Evolutionary conservation across 1,284 basidiomycete species (phyloP).

Genomic region (Papiliotrema terrestris): DNA sequence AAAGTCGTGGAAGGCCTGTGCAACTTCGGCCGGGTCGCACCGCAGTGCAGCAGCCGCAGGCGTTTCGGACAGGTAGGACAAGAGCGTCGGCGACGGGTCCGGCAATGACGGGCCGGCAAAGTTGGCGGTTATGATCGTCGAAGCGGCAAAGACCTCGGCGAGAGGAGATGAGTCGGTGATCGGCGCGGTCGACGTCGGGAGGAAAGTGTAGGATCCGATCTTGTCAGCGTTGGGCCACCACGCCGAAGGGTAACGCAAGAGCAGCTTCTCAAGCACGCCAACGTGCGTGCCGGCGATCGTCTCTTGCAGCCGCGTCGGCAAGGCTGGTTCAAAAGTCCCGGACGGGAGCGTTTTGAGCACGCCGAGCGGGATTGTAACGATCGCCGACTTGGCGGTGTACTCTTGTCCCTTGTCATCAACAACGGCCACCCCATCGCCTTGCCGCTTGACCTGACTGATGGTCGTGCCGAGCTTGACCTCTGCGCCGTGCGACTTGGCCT

Average conservation of each 20-base stretch:
- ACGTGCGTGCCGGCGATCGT: slow-evolving; percentile 46
- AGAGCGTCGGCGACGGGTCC: slow-evolving; percentile 40
- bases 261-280: slow-evolving; percentile 52
- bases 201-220: slow-evolving; percentile 48
- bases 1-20: slow-evolving; percentile 43
- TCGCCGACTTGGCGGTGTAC: slow-evolving; percentile 39
- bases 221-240: slow-evolving; percentile 51
- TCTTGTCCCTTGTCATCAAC: slow-evolving; percentile 29
- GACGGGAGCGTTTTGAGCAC: slow-evolving; percentile 42
- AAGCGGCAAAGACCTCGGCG: slow-evolving; percentile 36
- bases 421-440: slow-evolving; percentile 22
- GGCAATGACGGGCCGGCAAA: slow-evolving; percentile 39
- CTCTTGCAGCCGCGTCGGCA: slow-evolving; percentile 32
- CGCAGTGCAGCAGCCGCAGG: slow-evolving; percentile 35
- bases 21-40: slow-evolving; percentile 31
- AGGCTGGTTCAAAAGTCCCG: slow-evolving; percentile 40
- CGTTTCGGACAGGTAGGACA: slow-evolving; percentile 50
- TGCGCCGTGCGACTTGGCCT: slow-evolving; percentile 42
- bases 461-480: slow-evolving; percentile 38
- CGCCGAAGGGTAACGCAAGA: slow-evolving; percentile 48
- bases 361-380: slow-evolving; percentile 51
- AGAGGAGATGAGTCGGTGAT: slow-evolving; percentile 17
- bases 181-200: slow-evolving; percentile 28
- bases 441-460: slow-evolving; percentile 26
- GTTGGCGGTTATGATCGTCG: slow-evolving; percentile 47